Base-by-base conservation (phyloP, 345 rosid species). In the Aquilaria malaccensis region DNA sequence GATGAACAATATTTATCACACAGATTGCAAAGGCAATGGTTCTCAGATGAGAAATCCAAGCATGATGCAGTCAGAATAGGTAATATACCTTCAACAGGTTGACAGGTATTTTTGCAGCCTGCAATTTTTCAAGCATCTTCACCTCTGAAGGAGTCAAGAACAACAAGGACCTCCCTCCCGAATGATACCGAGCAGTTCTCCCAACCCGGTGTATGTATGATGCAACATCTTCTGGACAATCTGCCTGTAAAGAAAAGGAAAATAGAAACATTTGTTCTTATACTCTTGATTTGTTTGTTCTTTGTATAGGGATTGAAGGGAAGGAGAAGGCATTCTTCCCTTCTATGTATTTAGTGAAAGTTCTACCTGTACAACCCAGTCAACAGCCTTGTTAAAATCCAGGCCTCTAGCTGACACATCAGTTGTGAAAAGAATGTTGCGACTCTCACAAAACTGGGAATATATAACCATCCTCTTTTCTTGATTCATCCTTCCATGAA, bases 131-230 rank as follows among this genome's bases (percentile, higher is more conserved):
- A 32, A 90, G 76, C 97, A 94, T 94, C 81, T 87, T 82, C 81
- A 78, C 81, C 73, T 94, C 99, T 5, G 99, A 87, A 63, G 99
- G 97, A 66, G 70, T 73, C 70, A 94, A 69, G 81, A 94, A 94
- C 67, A 94, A 75, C 60, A 87, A 80, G 0, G 97, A 90, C 66
- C 80, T 84, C 68, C 99, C 99, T 37, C 78, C 75, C 33, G 90
- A 74, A 50, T 61, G 69, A 76, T 83, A 84, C 43, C 99, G 92
- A 62, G 99, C 99, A 15, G 99, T 94, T 32, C 97, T 96, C 54
- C 99, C 99, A 73, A 86, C 99, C 73, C 99, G 88, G 70, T 94
- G 96, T 64, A 90, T 87, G 85, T 94, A 94, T 58, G 96, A 81
- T 60, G 84, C 81, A 67, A 86, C 95, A 71, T 94, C 92, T 48